A percentile compares a stretch with the other conserved stretches of the same genome.
phyloP scores from a whole-genome alignment of 768 basidiomycete genomes.

The Hericium rajendrae region DNA sequence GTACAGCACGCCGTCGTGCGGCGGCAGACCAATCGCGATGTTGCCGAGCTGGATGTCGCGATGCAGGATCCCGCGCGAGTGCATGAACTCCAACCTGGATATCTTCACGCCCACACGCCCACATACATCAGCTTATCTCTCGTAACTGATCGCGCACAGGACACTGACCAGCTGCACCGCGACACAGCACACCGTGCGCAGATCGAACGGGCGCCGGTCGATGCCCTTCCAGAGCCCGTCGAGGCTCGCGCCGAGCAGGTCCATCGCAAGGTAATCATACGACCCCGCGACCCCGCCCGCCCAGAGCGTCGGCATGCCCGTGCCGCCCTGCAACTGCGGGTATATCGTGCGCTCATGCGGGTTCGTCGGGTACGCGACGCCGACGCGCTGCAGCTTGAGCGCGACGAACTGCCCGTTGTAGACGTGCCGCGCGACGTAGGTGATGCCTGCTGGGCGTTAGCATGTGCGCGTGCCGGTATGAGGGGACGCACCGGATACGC shows the following conservation, averaged over 20 bases:
- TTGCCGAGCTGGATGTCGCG: constrained; percentile 78
- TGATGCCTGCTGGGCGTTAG: constrained; percentile 40
- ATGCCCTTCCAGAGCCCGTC: constrained; percentile 50
- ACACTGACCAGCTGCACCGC: constrained; percentile 65
- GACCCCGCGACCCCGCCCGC: constrained; percentile 29
- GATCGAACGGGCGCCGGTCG: constrained; percentile 51
- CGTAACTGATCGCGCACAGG: background rate
- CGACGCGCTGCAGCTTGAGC: constrained; percentile 59
- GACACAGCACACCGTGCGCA: constrained; percentile 64
- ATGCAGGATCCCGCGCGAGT: constrained; percentile 61
- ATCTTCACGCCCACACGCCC: constrained; percentile 35
- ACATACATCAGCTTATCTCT: background rate
- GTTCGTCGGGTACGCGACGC: constrained; percentile 73
- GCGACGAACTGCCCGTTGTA: constrained; percentile 54
- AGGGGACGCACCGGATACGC: constrained; percentile 51
- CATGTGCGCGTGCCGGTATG: background rate
- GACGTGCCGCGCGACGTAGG: constrained; percentile 53
- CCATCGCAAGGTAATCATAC: constrained; percentile 53
- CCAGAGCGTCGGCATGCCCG: constrained; percentile 68
- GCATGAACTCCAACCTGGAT: constrained; percentile 65
- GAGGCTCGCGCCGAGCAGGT: constrained; percentile 61
- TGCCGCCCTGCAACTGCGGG: constrained; percentile 59
- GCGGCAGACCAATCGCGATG: constrained; percentile 52
- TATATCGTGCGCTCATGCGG: constrained; percentile 61
- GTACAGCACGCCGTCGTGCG: constrained; percentile 53